Percentiles rank a stretch among this genome's conserved stretches.
phyloP scores from a whole-genome alignment of 805 yeast genomes.

The Ogataea henricii region DNA sequence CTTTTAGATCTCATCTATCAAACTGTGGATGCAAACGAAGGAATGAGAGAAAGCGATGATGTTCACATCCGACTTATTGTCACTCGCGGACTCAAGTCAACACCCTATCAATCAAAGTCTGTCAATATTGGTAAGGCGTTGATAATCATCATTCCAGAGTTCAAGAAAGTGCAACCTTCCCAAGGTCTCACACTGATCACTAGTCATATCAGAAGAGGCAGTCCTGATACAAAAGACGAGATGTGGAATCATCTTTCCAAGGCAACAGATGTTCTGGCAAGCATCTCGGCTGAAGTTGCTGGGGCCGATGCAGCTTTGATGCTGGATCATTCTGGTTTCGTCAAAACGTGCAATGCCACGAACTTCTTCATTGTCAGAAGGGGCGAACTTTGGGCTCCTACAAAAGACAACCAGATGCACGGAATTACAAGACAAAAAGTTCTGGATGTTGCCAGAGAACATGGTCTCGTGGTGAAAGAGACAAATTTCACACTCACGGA shows the following conservation, averaged over 20 bases:
- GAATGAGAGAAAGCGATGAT: slow-evolving; percentile 12
- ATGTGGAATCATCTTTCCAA: slow-evolving; percentile 19
- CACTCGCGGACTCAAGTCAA: slow-evolving; percentile 13
- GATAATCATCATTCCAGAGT: slow-evolving; percentile 17
- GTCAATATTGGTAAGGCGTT: slow-evolving; percentile 14
- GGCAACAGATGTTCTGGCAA: slow-evolving; percentile 16
- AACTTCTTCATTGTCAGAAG: slow-evolving; percentile 15
- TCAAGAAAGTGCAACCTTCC: slow-evolving; percentile 10
- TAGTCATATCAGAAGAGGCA: slow-evolving; percentile 12
- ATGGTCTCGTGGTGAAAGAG: slow-evolving; percentile 12
- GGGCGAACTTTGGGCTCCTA: slow-evolving; percentile 17
- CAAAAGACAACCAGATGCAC: slow-evolving; percentile 14
- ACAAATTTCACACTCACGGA: slow-evolving; percentile 12
- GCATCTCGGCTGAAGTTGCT: slow-evolving; percentile 13
- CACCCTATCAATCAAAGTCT: slow-evolving; percentile 14
- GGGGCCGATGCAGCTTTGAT: slow-evolving; percentile 17
- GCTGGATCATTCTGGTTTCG: slow-evolving; percentile 16
- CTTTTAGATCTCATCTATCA: slow-evolving; percentile 9
- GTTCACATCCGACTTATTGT: slow-evolving; percentile 13
- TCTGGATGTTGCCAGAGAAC: slow-evolving; percentile 9
- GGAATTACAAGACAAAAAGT: slow-evolving; percentile 16
- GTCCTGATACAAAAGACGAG: slow-evolving; percentile 14
- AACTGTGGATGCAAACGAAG: slow-evolving; percentile 15
- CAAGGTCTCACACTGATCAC: slow-evolving; percentile 9
- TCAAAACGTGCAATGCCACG: slow-evolving; percentile 15